A percentile compares a stretch with the other conserved stretches of the same genome.
Conservation (phyloP, 495 filamentous ascomycete species). For the Neohortaea acidophila region DNA sequence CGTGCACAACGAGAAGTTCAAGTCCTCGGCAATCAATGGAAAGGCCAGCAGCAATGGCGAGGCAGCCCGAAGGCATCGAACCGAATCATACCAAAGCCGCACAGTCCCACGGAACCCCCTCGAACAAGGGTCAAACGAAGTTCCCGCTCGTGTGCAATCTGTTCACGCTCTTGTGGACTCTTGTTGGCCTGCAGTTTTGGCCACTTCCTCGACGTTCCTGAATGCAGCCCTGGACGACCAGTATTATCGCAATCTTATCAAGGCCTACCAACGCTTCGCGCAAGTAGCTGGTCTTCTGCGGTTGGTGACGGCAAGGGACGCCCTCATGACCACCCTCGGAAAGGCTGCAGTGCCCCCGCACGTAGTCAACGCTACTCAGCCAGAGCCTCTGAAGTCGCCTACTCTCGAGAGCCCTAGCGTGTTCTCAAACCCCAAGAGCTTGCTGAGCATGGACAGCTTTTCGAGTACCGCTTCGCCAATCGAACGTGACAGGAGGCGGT, state of each 20-base stretch:
- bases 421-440: slow-evolving; percentile 46
- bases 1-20: slow-evolving; percentile 36
- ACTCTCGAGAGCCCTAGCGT: slow-evolving; percentile 37
- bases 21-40: neutral
- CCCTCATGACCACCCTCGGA: slow-evolving; percentile 81
- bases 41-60: neutral
- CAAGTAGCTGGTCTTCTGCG: slow-evolving; percentile 84
- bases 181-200: slow-evolving; percentile 91
- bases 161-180: slow-evolving; percentile 71
- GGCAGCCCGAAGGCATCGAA: slow-evolving; percentile 9
- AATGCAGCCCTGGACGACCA: slow-evolving; percentile 86
- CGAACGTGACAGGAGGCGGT: slow-evolving; percentile 39
- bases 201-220: slow-evolving; percentile 85
- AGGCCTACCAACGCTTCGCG: slow-evolving; percentile 87
- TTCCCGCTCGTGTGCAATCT: slow-evolving; percentile 51
- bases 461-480: slow-evolving; percentile 34
- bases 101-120: slow-evolving; percentile 65
- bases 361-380: slow-evolving; percentile 44
- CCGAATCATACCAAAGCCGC: slow-evolving; percentile 33
- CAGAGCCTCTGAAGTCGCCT: slow-evolving; percentile 28
- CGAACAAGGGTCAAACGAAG: slow-evolving; percentile 50
- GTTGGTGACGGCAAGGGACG: slow-evolving; percentile 74
- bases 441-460: slow-evolving; percentile 49
- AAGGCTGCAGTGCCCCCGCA: slow-evolving; percentile 82
- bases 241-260: slow-evolving; percentile 82